Base-by-base conservation (phyloP, 2,329 filamentous ascomycete species). In the Colletotrichum cuscutae region DNA sequence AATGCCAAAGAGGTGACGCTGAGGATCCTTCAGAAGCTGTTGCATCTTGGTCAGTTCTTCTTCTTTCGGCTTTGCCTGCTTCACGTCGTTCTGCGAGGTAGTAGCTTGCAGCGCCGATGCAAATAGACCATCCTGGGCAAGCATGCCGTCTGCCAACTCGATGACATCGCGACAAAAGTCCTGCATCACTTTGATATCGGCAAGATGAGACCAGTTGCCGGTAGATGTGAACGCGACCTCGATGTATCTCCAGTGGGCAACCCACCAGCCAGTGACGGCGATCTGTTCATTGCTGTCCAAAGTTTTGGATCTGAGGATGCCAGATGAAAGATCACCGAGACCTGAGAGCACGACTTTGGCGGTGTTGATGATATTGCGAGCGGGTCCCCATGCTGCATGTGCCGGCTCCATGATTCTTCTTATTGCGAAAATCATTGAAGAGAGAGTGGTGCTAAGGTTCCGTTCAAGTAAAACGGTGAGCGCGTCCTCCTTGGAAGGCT, bases 81-180 rank as follows among this genome's bases (percentile, higher is more conserved):
- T 49, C 15, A 49, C 28, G 5, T 64, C 37, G 15, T 30, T 52
- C 56, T 58, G 64, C 32, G 59, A 15, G n/a, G 35, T 58, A 22
- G 37, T 66, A 28, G 57, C 72, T 56, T 77, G 75, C 62, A 95
- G 81, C 13, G 94, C 93, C 58, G 92, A 93, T 2, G 94, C 90
- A 75, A 99, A 91, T 71, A 98, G 89, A 63, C 91, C 92, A 80
- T 97, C 97, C 77, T 98, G 92, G 53, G 94, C 92, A 79, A 98
- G 94, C 1, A 98, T 88, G 46, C 90, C 89, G 78, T 97, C 94
- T 0, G 96, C 95, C 79, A 98, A 94, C 77, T 98, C 95, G 90
- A 99, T 99, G 15, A 94, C 94, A 79, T 98, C 95, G 76, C 97
- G 92, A 79, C 95, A 98, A 78, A 98, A 98, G 70, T 98, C 92